Conservation (phyloP, 352 stramenopile genomes). For the Phytopythium ostracodes region DNA sequence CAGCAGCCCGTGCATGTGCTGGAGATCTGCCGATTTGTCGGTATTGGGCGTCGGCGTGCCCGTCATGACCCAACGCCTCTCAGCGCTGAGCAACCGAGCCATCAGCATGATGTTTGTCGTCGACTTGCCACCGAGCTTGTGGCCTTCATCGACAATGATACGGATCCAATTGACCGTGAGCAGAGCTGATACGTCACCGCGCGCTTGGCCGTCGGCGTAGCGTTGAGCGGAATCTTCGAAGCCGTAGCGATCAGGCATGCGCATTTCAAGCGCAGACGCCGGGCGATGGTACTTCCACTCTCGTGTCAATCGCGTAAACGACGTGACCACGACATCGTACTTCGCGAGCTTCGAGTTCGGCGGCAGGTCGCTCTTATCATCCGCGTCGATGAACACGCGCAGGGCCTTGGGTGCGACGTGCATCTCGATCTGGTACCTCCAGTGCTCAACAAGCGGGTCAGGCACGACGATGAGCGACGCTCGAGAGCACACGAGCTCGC, state of each 20-base stretch:
- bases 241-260: slow-evolving; percentile 62
- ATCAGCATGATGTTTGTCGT: slow-evolving; percentile 76
- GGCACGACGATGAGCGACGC: slow-evolving; percentile 71
- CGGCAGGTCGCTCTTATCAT: slow-evolving; percentile 33
- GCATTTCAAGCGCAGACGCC: slow-evolving; percentile 50
- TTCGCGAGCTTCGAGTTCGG: slow-evolving; percentile 34
- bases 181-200: slow-evolving; percentile 51
- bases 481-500: slow-evolving; percentile 37
- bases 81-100: slow-evolving; percentile 70
- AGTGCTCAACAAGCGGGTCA: slow-evolving; percentile 72
- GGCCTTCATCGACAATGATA: slow-evolving; percentile 95
- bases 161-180: slow-evolving; percentile 79
- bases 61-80: slow-evolving; percentile 96
- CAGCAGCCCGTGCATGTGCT: slow-evolving; percentile 88
- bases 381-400: slow-evolving; percentile 39
- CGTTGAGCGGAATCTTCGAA: slow-evolving; percentile 44
- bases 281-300: slow-evolving; percentile 70
- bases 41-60: slow-evolving; percentile 93
- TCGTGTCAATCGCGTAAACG: slow-evolving; percentile 49
- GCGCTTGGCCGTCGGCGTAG: slow-evolving; percentile 56
- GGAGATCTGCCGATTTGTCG: slow-evolving; percentile 78
- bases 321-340: slow-evolving; percentile 75
- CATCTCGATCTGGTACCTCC: slow-evolving; percentile 66
- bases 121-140: slow-evolving; percentile 84
- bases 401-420: slow-evolving; percentile 37